These are phyloP conservation scores for Cryomyces antarcticus DNA, from an alignment of 495 filamentous ascomycete species.

Conservation along the genomic window DNA sequence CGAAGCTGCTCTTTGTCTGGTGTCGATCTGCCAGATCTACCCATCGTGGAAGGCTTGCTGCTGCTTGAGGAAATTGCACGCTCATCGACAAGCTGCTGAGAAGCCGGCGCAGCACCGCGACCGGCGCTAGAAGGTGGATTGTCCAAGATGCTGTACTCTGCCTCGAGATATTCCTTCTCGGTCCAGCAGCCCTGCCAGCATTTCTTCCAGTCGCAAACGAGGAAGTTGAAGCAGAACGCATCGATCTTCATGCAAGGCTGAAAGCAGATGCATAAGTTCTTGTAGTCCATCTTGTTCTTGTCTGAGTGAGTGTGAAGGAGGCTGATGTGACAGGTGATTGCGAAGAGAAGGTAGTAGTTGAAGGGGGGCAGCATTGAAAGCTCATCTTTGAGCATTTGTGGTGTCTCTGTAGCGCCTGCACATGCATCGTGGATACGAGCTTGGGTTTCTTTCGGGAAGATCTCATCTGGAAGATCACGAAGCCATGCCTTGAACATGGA, in stretches of 20 bases:
- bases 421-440: conserved; percentile 53
- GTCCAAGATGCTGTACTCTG: conserved; percentile 37
- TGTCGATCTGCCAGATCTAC: no score
- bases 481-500: conserved; percentile 89
- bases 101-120: no score
- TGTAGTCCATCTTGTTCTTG: conserved; percentile 88
- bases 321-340: conserved; percentile 82
- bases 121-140: no score
- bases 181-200: conserved; percentile 93
- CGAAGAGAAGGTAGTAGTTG: conserved; percentile 91
- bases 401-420: conserved; percentile 50
- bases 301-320: conserved; percentile 67
- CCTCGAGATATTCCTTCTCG: conserved; percentile 56
- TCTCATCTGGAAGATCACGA: conserved; percentile 77
- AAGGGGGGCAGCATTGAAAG: conserved; percentile 76
- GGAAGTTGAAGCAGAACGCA: conserved; percentile 71
- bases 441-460: conserved; percentile 66
- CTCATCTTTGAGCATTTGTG: conserved; percentile 68
- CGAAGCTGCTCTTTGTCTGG: no score
- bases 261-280: conserved; percentile 84
- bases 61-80: no score
- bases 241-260: conserved; percentile 89
- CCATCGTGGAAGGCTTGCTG: conserved; percentile 1
- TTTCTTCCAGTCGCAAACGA: conserved; percentile 78
- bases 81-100: no score